Conservation (phyloP, 129 eudicot species). For the Deinandra increscens region DNA sequence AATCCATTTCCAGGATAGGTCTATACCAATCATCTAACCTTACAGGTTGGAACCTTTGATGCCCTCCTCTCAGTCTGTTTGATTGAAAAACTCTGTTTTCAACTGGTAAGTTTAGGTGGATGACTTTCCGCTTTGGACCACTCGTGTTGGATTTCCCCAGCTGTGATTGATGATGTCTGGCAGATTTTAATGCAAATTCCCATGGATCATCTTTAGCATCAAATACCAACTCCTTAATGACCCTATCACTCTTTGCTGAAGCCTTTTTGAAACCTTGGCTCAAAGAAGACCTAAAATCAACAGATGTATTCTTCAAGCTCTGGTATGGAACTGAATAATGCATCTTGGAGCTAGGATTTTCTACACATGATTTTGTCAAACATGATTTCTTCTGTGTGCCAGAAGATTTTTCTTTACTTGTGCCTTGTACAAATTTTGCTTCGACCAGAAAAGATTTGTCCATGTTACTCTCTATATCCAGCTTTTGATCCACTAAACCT, state of each 20-base stretch:
- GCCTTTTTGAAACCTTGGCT: constrained; percentile 31
- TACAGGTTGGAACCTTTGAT: constrained; percentile 67
- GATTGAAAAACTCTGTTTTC: constrained; percentile 51
- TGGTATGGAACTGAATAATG: constrained; percentile 25
- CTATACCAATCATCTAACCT: constrained; percentile 88
- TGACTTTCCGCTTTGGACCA: constrained; percentile 79
- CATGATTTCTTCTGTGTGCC: constrained; percentile 30
- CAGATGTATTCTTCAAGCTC: constrained; percentile 30
- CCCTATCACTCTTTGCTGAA: constrained; percentile 36
- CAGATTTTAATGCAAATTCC: constrained; percentile 72
- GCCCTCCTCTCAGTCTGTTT: constrained; percentile 39
- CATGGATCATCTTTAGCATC: constrained; percentile 74
- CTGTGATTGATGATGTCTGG: constrained; percentile 48
- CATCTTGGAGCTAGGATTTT: constrained; percentile 26
- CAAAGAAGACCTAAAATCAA: constrained; percentile 28
- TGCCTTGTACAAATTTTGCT: constrained; percentile 35
- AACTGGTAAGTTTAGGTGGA: constrained; percentile 62
- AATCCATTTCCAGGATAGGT: constrained; percentile 81
- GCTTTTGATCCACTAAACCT: constrained; percentile 26
- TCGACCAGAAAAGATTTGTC: constrained; percentile 29
- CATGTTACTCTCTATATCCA: constrained; percentile 28
- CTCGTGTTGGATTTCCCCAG: constrained; percentile 39
- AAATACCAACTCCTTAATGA: constrained; percentile 49
- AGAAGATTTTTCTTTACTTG: constrained; percentile 28
- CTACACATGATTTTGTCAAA: constrained; percentile 29